Base-by-base conservation (phyloP, 2,329 filamentous ascomycete genomes). In the Cyphellophora europaea region DNA sequence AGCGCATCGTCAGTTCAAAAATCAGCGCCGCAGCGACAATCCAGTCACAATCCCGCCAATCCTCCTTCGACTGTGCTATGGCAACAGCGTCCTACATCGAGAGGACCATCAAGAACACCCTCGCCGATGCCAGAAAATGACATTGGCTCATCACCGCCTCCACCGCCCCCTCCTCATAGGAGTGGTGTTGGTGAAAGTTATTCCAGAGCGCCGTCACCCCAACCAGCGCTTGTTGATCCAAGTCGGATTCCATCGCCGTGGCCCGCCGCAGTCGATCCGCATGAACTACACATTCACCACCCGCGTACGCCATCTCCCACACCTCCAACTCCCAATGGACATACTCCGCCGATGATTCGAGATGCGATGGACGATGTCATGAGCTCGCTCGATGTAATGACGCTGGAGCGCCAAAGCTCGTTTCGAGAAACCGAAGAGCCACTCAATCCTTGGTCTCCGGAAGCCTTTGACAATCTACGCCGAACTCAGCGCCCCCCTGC, bases 331-430 rank as follows among this genome's bases (percentile, higher is more conserved):
- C 65, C 66, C 25, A 74, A 70, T 29, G 77, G 77, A 2, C 65
- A 84, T 55, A 98, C 91, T 0, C 91, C 91, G 1, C 96, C 91
- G 2, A 91, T 91, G 1, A 65, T 98, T 3, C 74, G 91, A 40
- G 86, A 88, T 56, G 91, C 91, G 1, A 98, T 98, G 87, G 89
- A 96, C 53, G 89, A 93, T 57, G 88, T 98, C 3, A 95, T 96
- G 77, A 86, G 91, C 46, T 93, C 91, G 37, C 62, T 98, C 28
- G 81, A 93, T 53, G 87, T 88, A 41, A 84, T 98, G 67, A 80
- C 80, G 12, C 67, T 79, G 48, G 66, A 73, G 27, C 69, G 71
- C 37, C 62, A 70, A 14, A 58, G 54, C 8, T 57, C 62, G 18
- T 66, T 66, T 43, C 50, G 66, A 11, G 69, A 73, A 19, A 69